phyloP scores from a whole-genome alignment of 805 yeast genomes.

The Cyberlindnera saturnus region DNA sequence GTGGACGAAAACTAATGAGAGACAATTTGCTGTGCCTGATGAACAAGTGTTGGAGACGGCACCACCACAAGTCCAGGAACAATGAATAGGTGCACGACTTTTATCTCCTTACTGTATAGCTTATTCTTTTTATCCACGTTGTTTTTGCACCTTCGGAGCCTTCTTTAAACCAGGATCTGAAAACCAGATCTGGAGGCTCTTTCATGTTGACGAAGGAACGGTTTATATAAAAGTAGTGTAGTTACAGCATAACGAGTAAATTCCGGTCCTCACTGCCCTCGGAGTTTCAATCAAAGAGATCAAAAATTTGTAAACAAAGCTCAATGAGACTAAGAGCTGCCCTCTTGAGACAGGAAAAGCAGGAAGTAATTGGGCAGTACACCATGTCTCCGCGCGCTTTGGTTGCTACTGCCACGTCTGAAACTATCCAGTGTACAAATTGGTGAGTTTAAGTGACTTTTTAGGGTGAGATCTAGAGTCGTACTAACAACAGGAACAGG shows the following conservation, averaged over 20 bases:
- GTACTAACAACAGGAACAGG: constrained; percentile 14
- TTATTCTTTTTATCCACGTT: neutral
- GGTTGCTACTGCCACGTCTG: too few relatives aligned
- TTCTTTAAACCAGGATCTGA: neutral
- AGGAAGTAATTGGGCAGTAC: too few relatives aligned
- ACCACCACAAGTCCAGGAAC: constrained; percentile 35
- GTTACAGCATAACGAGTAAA: too few relatives aligned
- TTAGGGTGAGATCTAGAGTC: too few relatives aligned
- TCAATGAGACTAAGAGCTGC: neutral
- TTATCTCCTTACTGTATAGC: neutral
- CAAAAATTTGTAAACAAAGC: neutral
- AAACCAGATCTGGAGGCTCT: neutral
- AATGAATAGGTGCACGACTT: constrained; percentile 1
- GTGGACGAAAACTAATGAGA: constrained; percentile 42
- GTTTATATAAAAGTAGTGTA: neutral
- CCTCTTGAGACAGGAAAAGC: too few relatives aligned
- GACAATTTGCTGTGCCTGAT: constrained; percentile 75
- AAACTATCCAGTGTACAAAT: too few relatives aligned
- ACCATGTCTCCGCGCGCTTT: too few relatives aligned
- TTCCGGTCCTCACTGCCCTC: too few relatives aligned
- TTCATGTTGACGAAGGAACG: neutral
- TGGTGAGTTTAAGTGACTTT: too few relatives aligned
- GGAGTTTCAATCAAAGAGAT: too few relatives aligned
- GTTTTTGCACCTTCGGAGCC: neutral
- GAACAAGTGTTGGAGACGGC: constrained; percentile 68